Evolutionary conservation across 345 rosid genomes (phyloP).

Genomic region (Pugionium cornutum): DNA sequence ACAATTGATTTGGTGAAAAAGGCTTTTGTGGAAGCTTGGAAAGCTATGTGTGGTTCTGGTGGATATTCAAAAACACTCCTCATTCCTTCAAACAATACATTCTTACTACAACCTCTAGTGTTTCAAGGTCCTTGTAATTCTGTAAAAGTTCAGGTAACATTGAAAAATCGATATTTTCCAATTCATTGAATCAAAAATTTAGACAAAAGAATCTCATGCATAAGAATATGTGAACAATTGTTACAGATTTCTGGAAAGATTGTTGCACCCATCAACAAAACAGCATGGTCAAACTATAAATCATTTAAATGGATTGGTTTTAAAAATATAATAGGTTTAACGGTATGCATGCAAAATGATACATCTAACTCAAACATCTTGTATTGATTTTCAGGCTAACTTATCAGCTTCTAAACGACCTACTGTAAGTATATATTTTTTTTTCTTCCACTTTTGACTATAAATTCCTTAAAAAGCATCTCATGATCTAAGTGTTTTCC

Average conservation of each 20-base stretch:
- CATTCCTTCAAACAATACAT: conserved; percentile 44
- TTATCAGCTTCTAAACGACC: no score
- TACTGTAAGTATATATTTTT: no score
- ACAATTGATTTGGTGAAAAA: neutral
- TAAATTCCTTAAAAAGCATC: no score
- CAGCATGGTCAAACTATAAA: conserved; percentile 13
- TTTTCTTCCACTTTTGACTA: no score
- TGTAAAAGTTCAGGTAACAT: conserved; percentile 42
- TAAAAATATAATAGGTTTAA: neutral
- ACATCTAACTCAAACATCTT: no score
- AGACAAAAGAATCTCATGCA: no score
- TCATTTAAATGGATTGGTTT: conserved; percentile 3
- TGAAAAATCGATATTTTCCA: neutral
- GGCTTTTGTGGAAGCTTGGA: conserved; percentile 57
- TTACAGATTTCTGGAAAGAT: conserved; percentile 21
- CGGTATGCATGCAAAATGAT: no score
- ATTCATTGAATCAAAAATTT: no score
- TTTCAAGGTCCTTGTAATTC: conserved; percentile 55
- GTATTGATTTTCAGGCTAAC: no score
- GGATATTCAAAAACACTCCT: neutral
- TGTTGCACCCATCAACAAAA: conserved; percentile 23
- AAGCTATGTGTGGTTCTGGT: conserved; percentile 34
- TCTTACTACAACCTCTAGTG: conserved; percentile 43
- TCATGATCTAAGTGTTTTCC: no score
- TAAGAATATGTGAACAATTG: neutral